These are phyloP conservation scores for Eragrostis curvula DNA, from an alignment of 176 grass and related monocot genomes.

Conservation along the genomic window DNA sequence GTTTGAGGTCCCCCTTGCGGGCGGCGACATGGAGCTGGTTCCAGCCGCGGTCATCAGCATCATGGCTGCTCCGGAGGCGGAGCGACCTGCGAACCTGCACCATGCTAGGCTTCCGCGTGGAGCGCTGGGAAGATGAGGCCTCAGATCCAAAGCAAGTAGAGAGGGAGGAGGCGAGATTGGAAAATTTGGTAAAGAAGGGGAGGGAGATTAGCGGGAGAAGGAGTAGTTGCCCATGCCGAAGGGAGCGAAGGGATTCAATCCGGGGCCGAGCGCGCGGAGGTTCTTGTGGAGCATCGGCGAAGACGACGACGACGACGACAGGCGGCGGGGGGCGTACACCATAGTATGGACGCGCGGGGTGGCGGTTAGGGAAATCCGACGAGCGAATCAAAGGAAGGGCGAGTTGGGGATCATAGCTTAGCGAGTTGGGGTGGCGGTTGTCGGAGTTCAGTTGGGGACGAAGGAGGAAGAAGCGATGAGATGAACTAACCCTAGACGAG, in stretches of 20 bases:
- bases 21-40: constrained; percentile 81
- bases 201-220: constrained; percentile 60
- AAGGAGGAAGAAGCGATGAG: not conserved
- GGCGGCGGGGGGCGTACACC: constrained; percentile 46
- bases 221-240: constrained; percentile 89
- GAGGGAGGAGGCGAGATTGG: not conserved
- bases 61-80: constrained; percentile 23
- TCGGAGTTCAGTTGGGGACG: not conserved
- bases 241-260: constrained; percentile 94
- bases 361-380: not conserved
- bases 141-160: not conserved
- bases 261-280: constrained; percentile 78
- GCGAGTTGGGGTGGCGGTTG: no score
- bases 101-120: constrained; percentile 37
- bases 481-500: no score
- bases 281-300: constrained; percentile 63
- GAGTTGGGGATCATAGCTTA: constrained; percentile 53
- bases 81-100: constrained; percentile 50
- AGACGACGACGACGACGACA: constrained; percentile 34
- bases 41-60: constrained; percentile 71
- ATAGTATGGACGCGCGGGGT: constrained; percentile 42
- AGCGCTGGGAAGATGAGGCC: not conserved
- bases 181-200: not conserved
- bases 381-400: constrained; percentile 8
- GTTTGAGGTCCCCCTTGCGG: constrained; percentile 84